These are phyloP conservation scores for Corniculantispora saksenae DNA, from an alignment of 2,329 filamentous ascomycete species.

Conservation along the genomic window DNA sequence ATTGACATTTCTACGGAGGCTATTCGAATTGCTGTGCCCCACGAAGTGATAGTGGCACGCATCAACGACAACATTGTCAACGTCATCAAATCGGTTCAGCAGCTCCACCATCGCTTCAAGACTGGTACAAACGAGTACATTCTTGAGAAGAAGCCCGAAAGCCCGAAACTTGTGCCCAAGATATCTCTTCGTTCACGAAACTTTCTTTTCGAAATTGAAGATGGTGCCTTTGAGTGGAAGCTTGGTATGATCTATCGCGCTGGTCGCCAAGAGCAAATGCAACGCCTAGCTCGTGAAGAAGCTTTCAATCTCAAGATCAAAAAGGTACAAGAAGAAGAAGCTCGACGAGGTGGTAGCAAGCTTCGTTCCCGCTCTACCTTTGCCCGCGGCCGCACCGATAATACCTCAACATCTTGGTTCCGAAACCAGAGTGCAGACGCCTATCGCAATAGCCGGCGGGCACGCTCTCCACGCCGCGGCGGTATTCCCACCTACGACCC, in stretches of 20 bases:
- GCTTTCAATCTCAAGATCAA: slow-evolving; percentile 87
- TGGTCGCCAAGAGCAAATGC: slow-evolving; percentile 84
- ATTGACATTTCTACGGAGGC: slow-evolving; percentile 85
- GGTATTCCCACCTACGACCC: slow-evolving; percentile 72
- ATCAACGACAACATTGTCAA: slow-evolving; percentile 95
- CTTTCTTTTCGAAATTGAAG: slow-evolving; percentile 88
- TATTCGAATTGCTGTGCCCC: slow-evolving; percentile 83
- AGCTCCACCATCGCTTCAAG: slow-evolving; percentile 90
- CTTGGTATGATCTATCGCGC: slow-evolving; percentile 90
- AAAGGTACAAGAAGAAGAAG: slow-evolving; percentile 73
- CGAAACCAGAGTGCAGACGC: slow-evolving; percentile 60
- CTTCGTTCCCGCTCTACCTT: slow-evolving; percentile 57
- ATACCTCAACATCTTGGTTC: slow-evolving; percentile 35
- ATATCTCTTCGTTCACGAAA: slow-evolving; percentile 80
- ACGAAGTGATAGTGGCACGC: slow-evolving; percentile 84
- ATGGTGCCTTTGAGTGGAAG: slow-evolving; percentile 97
- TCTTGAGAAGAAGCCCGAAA: slow-evolving; percentile 80
- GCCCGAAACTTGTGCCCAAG: slow-evolving; percentile 82
- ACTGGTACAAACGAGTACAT: slow-evolving; percentile 88
- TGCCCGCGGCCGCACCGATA: slow-evolving; percentile 36
- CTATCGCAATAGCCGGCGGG: slow-evolving; percentile 33
- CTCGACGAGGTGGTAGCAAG: slow-evolving; percentile 53
- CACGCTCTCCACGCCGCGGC: slow-evolving; percentile 34
- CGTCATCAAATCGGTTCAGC: slow-evolving; percentile 79
- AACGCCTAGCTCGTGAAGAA: slow-evolving; percentile 85